phyloP scores from a whole-genome alignment of 148 eudicot species.

The Polygonum maritimum region DNA sequence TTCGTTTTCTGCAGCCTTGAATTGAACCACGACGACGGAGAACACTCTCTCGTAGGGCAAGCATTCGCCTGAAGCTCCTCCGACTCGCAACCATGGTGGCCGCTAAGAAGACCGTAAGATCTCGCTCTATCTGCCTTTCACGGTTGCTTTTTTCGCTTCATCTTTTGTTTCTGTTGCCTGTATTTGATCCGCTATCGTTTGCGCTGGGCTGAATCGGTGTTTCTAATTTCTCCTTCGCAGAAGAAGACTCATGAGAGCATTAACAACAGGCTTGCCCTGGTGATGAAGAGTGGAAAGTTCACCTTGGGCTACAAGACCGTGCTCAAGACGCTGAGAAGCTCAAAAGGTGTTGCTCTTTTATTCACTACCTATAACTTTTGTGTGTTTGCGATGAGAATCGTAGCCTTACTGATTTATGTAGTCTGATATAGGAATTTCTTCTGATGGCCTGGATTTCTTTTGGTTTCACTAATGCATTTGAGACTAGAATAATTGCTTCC shows the following conservation, averaged over 20 bases:
- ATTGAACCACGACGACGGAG: slow-evolving; percentile 4
- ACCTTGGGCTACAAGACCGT: slow-evolving; percentile 58
- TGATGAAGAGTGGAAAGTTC: slow-evolving; percentile 60
- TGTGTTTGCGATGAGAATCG: neutral
- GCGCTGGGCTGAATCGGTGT: neutral
- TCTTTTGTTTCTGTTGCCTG: neutral
- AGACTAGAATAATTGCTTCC: neutral
- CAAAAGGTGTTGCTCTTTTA: slow-evolving; percentile 28
- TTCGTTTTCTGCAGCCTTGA: slow-evolving; percentile 1
- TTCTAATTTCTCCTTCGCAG: slow-evolving; percentile 15
- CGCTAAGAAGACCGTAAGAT: slow-evolving; percentile 45
- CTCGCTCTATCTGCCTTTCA: neutral
- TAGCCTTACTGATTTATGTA: neutral
- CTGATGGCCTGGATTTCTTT: neutral
- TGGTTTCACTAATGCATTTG: neutral
- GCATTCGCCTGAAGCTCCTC: neutral
- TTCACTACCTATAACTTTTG: neutral
- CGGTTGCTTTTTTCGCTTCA: neutral
- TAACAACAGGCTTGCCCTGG: slow-evolving; percentile 58
- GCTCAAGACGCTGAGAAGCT: slow-evolving; percentile 44
- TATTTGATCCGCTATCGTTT: neutral
- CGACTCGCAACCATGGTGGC: slow-evolving; percentile 30
- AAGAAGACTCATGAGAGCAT: slow-evolving; percentile 73
- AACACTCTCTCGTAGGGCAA: neutral
- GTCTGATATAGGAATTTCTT: neutral